phyloP scores from a whole-genome alignment of 495 filamentous ascomycete species.

The Pseudoneurospora amorphoporcata region DNA sequence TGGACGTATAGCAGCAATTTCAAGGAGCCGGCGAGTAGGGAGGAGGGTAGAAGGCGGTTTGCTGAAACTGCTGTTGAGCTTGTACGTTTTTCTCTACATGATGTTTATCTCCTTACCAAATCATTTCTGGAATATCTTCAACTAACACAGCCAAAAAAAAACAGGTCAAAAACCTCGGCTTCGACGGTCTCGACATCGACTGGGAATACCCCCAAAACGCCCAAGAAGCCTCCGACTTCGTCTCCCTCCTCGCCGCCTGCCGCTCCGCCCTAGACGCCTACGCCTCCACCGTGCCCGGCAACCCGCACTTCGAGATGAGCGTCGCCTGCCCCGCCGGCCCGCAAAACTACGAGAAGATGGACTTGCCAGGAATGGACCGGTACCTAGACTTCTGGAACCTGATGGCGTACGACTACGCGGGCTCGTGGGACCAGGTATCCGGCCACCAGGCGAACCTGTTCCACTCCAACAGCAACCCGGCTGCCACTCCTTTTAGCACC shows the following conservation, averaged over 20 bases:
- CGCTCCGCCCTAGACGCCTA: conserved; percentile 53
- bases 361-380: conserved; percentile 62
- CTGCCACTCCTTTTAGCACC: conserved; percentile 67
- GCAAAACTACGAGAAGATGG: conserved; percentile 65
- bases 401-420: conserved; percentile 76
- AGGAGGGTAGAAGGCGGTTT: conserved; percentile 53
- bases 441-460: conserved; percentile 81
- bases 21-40: conserved; percentile 55
- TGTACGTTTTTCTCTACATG: conserved; percentile 3
- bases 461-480: conserved; percentile 41
- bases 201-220: conserved; percentile 49
- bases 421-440: conserved; percentile 61
- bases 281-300: conserved; percentile 33
- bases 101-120: background rate
- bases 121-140: too few relatives aligned
- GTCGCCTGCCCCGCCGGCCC: conserved; percentile 61
- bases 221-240: conserved; percentile 61
- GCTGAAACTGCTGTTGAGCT: conserved; percentile 58
- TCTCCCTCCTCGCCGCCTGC: conserved; percentile 57
- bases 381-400: conserved; percentile 92
- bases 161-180: conserved; percentile 48
- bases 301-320: conserved; percentile 66
- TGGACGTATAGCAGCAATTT: conserved; percentile 96
- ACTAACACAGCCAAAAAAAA: background rate
- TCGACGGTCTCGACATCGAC: conserved; percentile 53